Conservation (phyloP, 2,329 filamentous ascomycete species). For the Aspergillus vadensis region DNA sequence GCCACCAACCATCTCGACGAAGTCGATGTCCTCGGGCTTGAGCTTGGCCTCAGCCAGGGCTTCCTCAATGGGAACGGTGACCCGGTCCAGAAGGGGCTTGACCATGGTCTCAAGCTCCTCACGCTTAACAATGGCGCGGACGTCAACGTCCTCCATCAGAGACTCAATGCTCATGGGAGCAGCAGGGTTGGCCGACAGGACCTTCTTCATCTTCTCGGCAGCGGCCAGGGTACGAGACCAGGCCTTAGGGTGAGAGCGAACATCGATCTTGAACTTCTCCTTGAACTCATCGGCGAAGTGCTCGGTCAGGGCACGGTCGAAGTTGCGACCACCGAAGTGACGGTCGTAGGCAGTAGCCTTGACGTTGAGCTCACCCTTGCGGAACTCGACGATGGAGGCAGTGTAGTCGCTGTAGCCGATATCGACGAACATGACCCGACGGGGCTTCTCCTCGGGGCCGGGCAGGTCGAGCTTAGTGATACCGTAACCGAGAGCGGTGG, state of each 20-base stretch:
- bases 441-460: constrained; percentile 82
- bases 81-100: constrained; percentile 75
- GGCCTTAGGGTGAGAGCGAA: constrained; percentile 86
- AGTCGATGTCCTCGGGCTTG: constrained; percentile 86
- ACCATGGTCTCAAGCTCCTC: constrained; percentile 93
- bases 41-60: constrained; percentile 93
- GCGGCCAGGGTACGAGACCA: constrained; percentile 81
- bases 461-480: constrained; percentile 98
- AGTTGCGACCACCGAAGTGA: constrained; percentile 95
- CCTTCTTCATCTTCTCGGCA: constrained; percentile 98
- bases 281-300: constrained; percentile 96
- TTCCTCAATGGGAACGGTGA: constrained; percentile 77
- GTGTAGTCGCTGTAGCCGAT: constrained; percentile 97
- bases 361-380: constrained; percentile 92
- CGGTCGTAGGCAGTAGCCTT: constrained; percentile 91
- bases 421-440: constrained; percentile 88
- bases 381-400: constrained; percentile 90
- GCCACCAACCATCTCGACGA: constrained; percentile 90
- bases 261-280: constrained; percentile 96
- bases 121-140: constrained; percentile 83
- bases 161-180: constrained; percentile 96
- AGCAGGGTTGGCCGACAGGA: constrained; percentile 90
- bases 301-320: constrained; percentile 91
- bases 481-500: constrained; percentile 91
- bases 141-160: constrained; percentile 96